phyloP scores from a whole-genome alignment of 1,139 yeast genomes.

The Geotrichum europaeum region DNA sequence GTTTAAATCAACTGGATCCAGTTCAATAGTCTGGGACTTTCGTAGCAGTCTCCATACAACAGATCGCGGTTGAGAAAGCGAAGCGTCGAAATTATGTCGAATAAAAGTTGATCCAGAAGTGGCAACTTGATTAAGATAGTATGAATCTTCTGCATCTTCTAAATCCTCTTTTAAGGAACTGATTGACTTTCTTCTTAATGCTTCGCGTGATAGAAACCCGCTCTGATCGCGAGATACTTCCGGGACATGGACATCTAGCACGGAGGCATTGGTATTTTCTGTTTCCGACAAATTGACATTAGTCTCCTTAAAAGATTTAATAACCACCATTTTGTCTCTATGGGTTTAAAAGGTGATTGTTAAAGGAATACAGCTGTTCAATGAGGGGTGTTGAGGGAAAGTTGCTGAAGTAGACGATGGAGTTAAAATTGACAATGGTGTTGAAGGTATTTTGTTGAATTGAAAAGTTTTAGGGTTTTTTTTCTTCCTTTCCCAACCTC shows the following conservation, averaged over 20 bases:
- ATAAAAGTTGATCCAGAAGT: constrained; percentile 22
- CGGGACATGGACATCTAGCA: constrained; percentile 7
- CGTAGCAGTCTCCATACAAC: constrained; percentile 25
- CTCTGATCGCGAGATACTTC: constrained; percentile 4
- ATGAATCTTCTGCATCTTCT: constrained; percentile 21
- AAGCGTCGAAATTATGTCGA: constrained; percentile 4
- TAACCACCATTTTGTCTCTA: constrained; percentile 2
- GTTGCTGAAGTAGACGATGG: neutral
- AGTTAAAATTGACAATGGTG: neutral
- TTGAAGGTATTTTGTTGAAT: neutral
- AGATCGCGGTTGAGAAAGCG: constrained; percentile 15
- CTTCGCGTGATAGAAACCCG: constrained; percentile 5
- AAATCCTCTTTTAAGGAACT: constrained; percentile 3
- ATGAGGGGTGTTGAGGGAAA: neutral
- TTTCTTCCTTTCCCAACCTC: constrained; percentile 1
- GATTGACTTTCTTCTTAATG: neutral
- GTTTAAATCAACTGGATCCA: constrained; percentile 24
- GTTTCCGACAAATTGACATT: constrained; percentile 9
- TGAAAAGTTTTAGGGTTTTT: neutral
- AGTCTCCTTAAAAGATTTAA: constrained; percentile 11
- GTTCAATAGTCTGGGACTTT: constrained; percentile 22
- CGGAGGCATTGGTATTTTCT: constrained; percentile 1
- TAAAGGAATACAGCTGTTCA: neutral
- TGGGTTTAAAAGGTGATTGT: neutral
- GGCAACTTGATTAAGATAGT: constrained; percentile 26